Evolutionary conservation across 1,284 basidiomycete genomes (phyloP).

Genomic region (Cutaneotrichosporon sp.): DNA sequence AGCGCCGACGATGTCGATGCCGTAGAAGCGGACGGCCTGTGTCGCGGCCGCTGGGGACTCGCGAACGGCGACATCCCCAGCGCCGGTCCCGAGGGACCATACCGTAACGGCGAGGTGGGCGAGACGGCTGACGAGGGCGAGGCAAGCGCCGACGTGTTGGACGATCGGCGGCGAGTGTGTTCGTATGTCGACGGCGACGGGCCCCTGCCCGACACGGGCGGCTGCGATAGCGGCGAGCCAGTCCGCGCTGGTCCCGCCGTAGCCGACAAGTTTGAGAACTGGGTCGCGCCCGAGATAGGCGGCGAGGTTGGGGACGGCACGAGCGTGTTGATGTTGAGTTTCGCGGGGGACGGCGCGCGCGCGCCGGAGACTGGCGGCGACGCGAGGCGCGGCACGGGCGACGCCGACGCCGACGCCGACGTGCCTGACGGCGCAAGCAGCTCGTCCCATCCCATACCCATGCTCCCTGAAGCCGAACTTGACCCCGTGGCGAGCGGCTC

Average conservation of each 20-base stretch:
- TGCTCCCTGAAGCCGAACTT: background rate
- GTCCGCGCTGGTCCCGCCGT: background rate
- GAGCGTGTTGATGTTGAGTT: background rate
- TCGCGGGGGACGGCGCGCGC: background rate
- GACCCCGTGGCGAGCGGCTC: constrained; percentile 3
- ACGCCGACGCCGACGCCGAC: background rate
- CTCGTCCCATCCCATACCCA: constrained; percentile 24
- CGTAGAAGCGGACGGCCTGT: too few species aligned
- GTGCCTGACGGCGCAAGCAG: constrained; percentile 16
- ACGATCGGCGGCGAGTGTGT: too few species aligned
- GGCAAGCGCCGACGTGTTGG: background rate
- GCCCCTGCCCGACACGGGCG: too few species aligned
- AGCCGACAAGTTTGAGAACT: background rate
- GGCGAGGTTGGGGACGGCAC: background rate
- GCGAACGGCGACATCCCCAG: background rate
- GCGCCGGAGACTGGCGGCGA: constrained; percentile 2
- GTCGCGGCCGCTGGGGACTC: too few species aligned
- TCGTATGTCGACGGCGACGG: too few species aligned
- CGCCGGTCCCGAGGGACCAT: background rate
- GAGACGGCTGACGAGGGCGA: background rate
- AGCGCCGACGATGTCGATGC: too few species aligned
- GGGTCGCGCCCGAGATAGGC: background rate
- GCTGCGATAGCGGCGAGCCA: too few species aligned
- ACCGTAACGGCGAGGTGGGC: background rate
- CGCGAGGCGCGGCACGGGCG: background rate